Conservation (phyloP, 352 stramenopile genomes). For the Bremia lactucae region DNA sequence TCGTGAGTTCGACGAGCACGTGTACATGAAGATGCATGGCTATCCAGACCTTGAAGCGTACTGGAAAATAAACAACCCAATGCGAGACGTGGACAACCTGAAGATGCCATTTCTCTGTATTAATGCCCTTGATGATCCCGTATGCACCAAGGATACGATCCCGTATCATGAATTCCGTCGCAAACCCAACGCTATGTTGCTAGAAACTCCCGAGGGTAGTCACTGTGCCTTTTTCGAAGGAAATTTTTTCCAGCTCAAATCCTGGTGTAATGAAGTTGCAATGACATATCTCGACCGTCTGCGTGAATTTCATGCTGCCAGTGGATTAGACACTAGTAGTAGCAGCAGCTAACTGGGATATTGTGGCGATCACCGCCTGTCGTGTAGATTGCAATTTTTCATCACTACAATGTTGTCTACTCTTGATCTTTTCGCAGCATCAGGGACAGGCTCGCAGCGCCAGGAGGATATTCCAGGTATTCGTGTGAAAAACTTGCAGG, state of each 20-base stretch:
- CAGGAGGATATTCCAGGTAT: too few relatives aligned
- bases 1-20: slow-evolving; percentile 58
- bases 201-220: slow-evolving; percentile 44
- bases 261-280: slow-evolving; percentile 45
- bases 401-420: too few relatives aligned
- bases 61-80: slow-evolving; percentile 68
- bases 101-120: slow-evolving; percentile 53
- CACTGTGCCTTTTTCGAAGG: slow-evolving; percentile 76
- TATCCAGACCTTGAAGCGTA: slow-evolving; percentile 55
- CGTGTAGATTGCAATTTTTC: too few relatives aligned
- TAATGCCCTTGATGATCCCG: slow-evolving; percentile 67
- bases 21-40: slow-evolving; percentile 77
- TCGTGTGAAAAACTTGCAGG: too few relatives aligned
- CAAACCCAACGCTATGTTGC: slow-evolving; percentile 44
- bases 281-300: slow-evolving; percentile 58
- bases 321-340: too few relatives aligned
- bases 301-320: slow-evolving; percentile 25
- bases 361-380: too few relatives aligned
- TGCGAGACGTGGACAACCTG: slow-evolving; percentile 48
- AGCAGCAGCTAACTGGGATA: too few relatives aligned
- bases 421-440: too few relatives aligned
- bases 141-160: slow-evolving; percentile 70
- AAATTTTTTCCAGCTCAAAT: slow-evolving; percentile 42
- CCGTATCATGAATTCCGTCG: slow-evolving; percentile 40
- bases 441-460: too few relatives aligned